A percentile compares a stretch with the other conserved stretches of the same genome.
Evolutionary conservation across 164 flowering plant species (phyloP).

Genomic region (Nymphaea colorata): DNA sequence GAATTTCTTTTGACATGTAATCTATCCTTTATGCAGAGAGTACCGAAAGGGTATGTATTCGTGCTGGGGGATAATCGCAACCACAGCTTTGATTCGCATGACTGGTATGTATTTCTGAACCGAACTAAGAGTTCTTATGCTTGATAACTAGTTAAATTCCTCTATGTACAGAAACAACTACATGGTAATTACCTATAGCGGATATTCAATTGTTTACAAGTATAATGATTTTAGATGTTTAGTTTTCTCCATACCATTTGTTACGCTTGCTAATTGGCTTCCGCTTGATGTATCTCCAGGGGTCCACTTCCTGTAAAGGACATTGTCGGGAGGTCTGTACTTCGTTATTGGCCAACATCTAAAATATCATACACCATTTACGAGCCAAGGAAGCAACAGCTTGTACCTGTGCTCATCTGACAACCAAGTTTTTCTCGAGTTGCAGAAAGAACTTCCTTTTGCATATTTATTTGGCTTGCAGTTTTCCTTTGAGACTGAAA

Average conservation of each 20-base stretch:
- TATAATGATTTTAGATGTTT: no score
- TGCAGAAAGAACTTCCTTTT: neutral
- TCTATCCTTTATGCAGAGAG: slow-evolving; percentile 38
- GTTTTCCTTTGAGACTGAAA: neutral
- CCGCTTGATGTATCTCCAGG: slow-evolving; percentile 34
- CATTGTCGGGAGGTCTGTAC: slow-evolving; percentile 83
- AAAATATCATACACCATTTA: slow-evolving; percentile 39
- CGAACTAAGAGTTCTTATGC: neutral
- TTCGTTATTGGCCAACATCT: slow-evolving; percentile 91
- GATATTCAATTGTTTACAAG: no score
- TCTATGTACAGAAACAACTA: neutral
- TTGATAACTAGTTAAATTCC: neutral
- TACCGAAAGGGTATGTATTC: slow-evolving; percentile 90
- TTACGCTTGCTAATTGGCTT: neutral
- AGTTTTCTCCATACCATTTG: neutral
- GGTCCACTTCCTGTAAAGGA: slow-evolving; percentile 85
- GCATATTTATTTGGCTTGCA: neutral
- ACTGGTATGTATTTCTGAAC: slow-evolving; percentile 40
- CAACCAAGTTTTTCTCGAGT: neutral
- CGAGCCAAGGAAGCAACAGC: slow-evolving; percentile 17
- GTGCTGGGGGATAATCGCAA: slow-evolving; percentile 98
- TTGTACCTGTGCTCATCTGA: neutral
- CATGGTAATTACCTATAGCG: neutral
- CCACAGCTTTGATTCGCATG: slow-evolving; percentile 88
- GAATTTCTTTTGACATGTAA: neutral